phyloP scores from a whole-genome alignment of 129 eudicot species.

The Pseudognaphalium luteoalbum region DNA sequence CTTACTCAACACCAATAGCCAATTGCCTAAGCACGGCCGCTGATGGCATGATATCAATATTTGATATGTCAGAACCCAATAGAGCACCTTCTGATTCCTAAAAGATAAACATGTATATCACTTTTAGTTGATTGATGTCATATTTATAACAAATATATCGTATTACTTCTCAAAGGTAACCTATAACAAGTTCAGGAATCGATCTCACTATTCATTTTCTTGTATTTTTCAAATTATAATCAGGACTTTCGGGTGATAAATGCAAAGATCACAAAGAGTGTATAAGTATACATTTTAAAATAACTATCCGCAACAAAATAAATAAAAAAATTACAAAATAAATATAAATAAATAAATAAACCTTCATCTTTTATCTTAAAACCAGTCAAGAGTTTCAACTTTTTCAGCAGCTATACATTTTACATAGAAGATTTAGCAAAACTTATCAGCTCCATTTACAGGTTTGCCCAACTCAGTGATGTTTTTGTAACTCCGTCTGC shows the following conservation, averaged over 20 bases:
- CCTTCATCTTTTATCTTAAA: neutral
- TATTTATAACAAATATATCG: neutral
- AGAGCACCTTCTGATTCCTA: slow-evolving; percentile 57
- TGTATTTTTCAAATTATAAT: neutral
- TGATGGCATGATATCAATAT: slow-evolving; percentile 67
- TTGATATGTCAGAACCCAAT: slow-evolving; percentile 31
- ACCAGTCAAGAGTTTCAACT: slow-evolving; percentile 3
- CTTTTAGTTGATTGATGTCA: slow-evolving; percentile 4
- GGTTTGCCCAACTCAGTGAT: neutral
- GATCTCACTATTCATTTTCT: slow-evolving; percentile 5
- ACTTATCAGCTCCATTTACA: neutral
- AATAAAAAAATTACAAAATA: neutral
- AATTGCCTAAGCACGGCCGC: slow-evolving; percentile 63
- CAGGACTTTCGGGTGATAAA: neutral
- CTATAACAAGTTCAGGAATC: neutral
- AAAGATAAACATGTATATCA: slow-evolving; percentile 24
- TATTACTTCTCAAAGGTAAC: neutral
- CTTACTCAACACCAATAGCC: slow-evolving; percentile 90
- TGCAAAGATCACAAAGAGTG: neutral
- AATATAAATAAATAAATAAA: too few species aligned
- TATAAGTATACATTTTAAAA: neutral
- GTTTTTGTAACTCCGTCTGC: neutral
- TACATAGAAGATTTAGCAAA: neutral
- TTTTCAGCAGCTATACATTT: neutral
- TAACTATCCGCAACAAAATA: neutral